phyloP scores from a whole-genome alignment of 2,329 filamentous ascomycete genomes.

The Talaromyces rugulosus region DNA sequence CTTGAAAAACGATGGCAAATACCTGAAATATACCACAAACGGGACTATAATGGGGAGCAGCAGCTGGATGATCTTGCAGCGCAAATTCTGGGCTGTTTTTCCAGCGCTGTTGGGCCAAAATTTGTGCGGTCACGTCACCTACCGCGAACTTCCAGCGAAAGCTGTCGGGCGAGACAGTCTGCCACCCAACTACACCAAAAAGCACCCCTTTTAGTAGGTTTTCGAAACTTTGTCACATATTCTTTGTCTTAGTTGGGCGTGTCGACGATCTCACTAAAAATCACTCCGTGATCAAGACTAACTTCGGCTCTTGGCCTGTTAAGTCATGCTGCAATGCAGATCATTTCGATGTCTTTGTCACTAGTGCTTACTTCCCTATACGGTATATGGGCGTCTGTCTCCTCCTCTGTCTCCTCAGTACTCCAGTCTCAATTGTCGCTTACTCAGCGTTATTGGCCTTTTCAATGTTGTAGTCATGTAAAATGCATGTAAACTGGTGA shows the following conservation, averaged over 20 bases:
- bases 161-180: background rate
- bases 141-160: background rate
- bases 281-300: background rate
- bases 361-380: background rate
- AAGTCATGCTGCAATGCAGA: background rate
- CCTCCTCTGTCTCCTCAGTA: too few species aligned
- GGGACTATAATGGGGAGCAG: background rate
- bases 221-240: background rate
- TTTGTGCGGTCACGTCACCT: background rate
- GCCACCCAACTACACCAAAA: too few species aligned
- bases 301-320: too few species aligned
- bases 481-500: too few species aligned
- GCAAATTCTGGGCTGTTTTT: background rate
- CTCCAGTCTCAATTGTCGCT: too few species aligned
- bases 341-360: background rate
- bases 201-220: background rate
- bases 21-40: too few species aligned
- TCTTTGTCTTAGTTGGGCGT: too few species aligned
- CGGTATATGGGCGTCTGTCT: too few species aligned
- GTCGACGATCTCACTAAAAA: too few species aligned
- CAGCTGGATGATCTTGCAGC: background rate
- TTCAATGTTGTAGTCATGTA: too few species aligned
- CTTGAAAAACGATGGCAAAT: background rate
- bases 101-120: background rate
- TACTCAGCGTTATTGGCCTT: too few species aligned